Evolutionary conservation across 805 yeast genomes (phyloP), one percentile per base, ranked within the genome.

Genomic region (Suhomyces sp.): DNA sequence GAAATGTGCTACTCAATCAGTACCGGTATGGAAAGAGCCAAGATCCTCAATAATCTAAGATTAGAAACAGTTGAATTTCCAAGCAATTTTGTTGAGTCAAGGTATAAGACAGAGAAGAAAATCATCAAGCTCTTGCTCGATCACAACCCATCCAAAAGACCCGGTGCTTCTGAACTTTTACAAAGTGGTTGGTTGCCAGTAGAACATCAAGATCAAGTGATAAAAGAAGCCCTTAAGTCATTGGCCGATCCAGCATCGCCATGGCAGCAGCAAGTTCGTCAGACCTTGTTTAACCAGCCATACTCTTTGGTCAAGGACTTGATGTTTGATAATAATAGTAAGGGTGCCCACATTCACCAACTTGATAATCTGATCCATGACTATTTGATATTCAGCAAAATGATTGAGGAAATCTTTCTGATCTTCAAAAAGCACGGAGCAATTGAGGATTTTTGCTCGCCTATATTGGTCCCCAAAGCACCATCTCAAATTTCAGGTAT

Each of bases 1-100:
- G 99, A 94, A 66, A 94, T 94, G 99, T 81, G 90, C 27, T 90
- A 85, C 65, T 78, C 86, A 1, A 77, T 93, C 61, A 77, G 78
- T n/a, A 94, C 99, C 0, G 92, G 90, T 1, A 94, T 94, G 97
- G 99, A 94, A 66, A 78, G 99, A 49, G 90, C 87, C 9, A 77
- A 79, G 46, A 88, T 84, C 6, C 70, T 94, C n/a, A 80, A 84
- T 54, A 75, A 80, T 23, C 68, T 93, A 50, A 75, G 99, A 51
- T 66, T 76, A 1, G 68, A 82, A 0, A 65, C 78, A 0, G 78
- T 90, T 12, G 80, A 79, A 5, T 88, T 94, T 56, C 99, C 99
- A 0, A 24, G 69, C 0, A 87, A 84, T 49, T 92, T 91, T 64
- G 74, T 79, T 19, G 71, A 69, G 6, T 70, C 74, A 1, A 81